Conservation (phyloP, 1,284 basidiomycete genomes). For the Trametes versicolor region DNA sequence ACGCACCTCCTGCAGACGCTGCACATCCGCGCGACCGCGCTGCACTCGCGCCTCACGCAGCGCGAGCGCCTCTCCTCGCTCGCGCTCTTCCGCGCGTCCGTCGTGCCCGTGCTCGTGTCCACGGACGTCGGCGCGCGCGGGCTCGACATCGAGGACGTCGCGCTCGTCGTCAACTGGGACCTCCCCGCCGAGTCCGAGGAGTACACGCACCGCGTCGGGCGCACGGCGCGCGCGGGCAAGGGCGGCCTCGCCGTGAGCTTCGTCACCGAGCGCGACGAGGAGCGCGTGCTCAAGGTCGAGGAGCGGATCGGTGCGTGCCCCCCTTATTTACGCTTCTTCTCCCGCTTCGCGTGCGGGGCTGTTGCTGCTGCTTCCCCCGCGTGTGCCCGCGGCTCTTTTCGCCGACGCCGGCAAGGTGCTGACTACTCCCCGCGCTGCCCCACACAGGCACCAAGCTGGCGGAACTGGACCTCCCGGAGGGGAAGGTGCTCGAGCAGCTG, state of each 20-base stretch:
- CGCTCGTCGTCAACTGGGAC: constrained; percentile 98
- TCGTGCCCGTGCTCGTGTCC: constrained; percentile 92
- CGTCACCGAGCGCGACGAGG: constrained; percentile 94
- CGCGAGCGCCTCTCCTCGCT: constrained; percentile 88
- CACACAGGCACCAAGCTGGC: constrained; percentile 73
- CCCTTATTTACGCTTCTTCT: background rate
- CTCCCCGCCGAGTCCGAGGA: constrained; percentile 82
- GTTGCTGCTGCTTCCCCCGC: too few species aligned
- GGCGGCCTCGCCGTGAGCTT: constrained; percentile 93
- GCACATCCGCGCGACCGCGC: constrained; percentile 85
- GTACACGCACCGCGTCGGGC: constrained; percentile 84
- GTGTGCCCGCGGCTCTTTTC: background rate
- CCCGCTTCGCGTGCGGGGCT: background rate
- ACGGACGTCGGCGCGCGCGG: constrained; percentile 97
- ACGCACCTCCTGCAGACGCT: constrained; percentile 84
- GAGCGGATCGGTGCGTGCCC: constrained; percentile 78
- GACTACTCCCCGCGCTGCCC: background rate
- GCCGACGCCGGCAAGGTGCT: background rate
- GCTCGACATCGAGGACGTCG: constrained; percentile 95
- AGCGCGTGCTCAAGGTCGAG: constrained; percentile 87
- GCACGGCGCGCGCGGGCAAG: constrained; percentile 94
- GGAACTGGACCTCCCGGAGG: constrained; percentile 83
- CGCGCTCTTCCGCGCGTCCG: constrained; percentile 86
- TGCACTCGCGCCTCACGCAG: constrained; percentile 95
- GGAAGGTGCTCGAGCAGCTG: constrained; percentile 85